These are phyloP conservation scores for Ceratobasidium theobromae DNA, from an alignment of 1,284 basidiomycete species.

Conservation along the genomic window DNA sequence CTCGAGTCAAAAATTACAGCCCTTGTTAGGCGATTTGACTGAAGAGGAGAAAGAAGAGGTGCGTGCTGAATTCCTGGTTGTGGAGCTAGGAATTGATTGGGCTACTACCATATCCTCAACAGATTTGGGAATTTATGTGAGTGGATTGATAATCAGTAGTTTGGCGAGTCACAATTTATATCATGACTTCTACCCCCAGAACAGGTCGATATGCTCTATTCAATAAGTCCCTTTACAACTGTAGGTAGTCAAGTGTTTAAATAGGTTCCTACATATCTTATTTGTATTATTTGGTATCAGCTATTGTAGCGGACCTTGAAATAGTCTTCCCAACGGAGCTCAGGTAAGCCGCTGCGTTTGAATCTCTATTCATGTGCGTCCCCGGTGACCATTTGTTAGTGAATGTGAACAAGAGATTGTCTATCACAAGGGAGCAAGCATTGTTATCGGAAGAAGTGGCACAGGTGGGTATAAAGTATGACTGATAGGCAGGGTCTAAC, in stretches of 20 bases:
- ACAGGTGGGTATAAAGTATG: too few relatives aligned
- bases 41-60: background rate
- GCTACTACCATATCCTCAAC: too few relatives aligned
- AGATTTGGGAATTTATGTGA: conserved; percentile 2
- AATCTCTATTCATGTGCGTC: too few relatives aligned
- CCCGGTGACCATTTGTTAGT: background rate
- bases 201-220: conserved; percentile 8
- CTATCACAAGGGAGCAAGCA: conserved; percentile 2
- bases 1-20: conserved; percentile 4
- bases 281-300: background rate
- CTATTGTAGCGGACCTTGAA: conserved; percentile 2
- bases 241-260: background rate
- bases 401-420: conserved; percentile 19
- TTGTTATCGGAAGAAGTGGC: too few relatives aligned
- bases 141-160: background rate
- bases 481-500: too few relatives aligned
- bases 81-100: too few relatives aligned
- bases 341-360: background rate
- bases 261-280: background rate
- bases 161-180: background rate
- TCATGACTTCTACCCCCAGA: background rate
- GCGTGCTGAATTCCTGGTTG: background rate
- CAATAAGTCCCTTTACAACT: conserved; percentile 18
- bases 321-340: conserved; percentile 16
- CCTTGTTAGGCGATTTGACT: background rate